phyloP scores from a whole-genome alignment of 2,329 filamentous ascomycete species.

The Monilinia aucupariae region DNA sequence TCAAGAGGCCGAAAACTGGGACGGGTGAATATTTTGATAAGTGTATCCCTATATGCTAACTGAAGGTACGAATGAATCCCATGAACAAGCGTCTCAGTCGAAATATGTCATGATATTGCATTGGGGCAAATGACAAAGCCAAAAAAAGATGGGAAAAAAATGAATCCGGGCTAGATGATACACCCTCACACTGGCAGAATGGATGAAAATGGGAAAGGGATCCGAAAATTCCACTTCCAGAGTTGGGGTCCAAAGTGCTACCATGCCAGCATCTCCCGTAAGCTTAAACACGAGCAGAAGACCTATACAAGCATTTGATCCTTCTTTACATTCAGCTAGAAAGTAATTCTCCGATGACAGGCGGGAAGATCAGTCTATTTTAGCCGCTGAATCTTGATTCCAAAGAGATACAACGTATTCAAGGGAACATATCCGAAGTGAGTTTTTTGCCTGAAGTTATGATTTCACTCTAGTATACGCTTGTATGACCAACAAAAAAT shows the following conservation, averaged over 20 bases:
- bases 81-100: not conserved
- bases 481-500: not conserved
- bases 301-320: not conserved
- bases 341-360: not conserved
- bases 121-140: not conserved
- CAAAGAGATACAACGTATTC: not conserved
- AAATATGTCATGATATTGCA: not conserved
- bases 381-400: not conserved
- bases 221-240: not conserved
- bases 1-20: not conserved
- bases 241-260: slow-evolving; percentile 14
- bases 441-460: not conserved
- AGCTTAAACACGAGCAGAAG: slow-evolving; percentile 7
- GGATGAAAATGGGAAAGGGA: not conserved
- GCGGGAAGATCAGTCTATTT: not conserved
- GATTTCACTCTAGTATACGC: not conserved
- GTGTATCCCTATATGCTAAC: not conserved
- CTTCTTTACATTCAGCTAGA: not conserved
- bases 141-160: not conserved
- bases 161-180: not conserved
- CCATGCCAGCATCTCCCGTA: slow-evolving; percentile 8
- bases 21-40: not conserved
- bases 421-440: not conserved
- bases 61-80: not conserved
- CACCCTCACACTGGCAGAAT: slow-evolving; percentile 6